Conservation (phyloP, 1,139 yeast genomes). For the Magnusiomyces fungicola region DNA sequence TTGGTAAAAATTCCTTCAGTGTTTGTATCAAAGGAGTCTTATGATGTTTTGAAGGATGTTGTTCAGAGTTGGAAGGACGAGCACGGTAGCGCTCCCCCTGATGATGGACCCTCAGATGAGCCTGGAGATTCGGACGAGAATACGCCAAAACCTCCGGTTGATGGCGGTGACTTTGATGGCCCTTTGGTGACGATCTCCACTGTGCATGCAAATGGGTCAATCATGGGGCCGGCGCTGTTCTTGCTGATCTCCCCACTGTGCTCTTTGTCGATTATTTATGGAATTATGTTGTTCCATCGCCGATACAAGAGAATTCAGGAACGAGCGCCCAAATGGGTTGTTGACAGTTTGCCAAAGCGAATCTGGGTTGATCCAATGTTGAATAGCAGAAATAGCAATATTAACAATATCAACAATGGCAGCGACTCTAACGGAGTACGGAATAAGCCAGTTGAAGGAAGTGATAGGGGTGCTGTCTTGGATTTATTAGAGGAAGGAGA, state of each 20-base stretch:
- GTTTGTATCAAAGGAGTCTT: conserved; percentile 33
- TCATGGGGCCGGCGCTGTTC: conserved; percentile 34
- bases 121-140: neutral
- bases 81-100: neutral
- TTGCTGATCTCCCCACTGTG: conserved; percentile 37
- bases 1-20: conserved; percentile 34
- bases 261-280: conserved; percentile 34
- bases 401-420: neutral
- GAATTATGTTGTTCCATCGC: conserved; percentile 33
- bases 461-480: neutral
- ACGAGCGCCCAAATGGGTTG: conserved; percentile 34
- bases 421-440: neutral
- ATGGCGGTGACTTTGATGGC: neutral
- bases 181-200: conserved; percentile 28
- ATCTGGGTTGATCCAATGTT: conserved; percentile 25
- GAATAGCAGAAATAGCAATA: neutral
- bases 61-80: conserved; percentile 15
- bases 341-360: conserved; percentile 34
- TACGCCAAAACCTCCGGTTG: too few species aligned
- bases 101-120: too few species aligned
- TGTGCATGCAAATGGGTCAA: conserved; percentile 28
- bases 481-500: neutral
- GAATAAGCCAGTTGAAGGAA: neutral
- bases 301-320: conserved; percentile 31
- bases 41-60: conserved; percentile 22